Evolutionary conservation across 202 grass and related monocot genomes (phyloP), one percentile per base, ranked within the genome.

Genomic region (Panicum virgatum): DNA sequence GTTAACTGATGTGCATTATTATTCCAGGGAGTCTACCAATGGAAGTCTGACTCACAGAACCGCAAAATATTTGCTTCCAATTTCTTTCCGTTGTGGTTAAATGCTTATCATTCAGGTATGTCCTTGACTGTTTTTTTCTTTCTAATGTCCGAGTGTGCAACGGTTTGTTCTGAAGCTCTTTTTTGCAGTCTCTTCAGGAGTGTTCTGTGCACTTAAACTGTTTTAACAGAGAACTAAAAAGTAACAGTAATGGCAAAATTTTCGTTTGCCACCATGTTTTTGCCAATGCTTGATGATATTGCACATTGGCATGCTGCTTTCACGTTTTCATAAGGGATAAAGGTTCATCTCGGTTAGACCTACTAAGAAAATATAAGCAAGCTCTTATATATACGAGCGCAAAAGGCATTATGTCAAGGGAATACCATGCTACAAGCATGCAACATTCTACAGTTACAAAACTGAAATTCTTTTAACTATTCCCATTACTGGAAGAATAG

Each of bases 41-140:
- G 90, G 96, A 79, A 89, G 80, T 25, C 83, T 13, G 51, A 68
- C 40, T 82, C 84, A 48, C 96, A 98, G 34, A 98, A 90, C 52
- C 71, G 12, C 22, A 62, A 81, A 22, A 86, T 85, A n/a, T 98
- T 93, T 91, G 96, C 92, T 81, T 95, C 92, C 44, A 98, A 98
- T 78, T 98, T 95, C 48, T 5, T 94, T 51, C 96, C 92, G 18
- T 32, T 98, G 36, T 98, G 96, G 92, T 42, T 91, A 85, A 77
- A 87, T 69, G 85, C 90, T 74, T 73, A 81, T 82, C 42, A 78
- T 86, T 72, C 85, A 83, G 92, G 96, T 98, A 58, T 14, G 69
- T 52, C n/a, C 14, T 57, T 69, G 12, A 57, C 43, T 84, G n/a
- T n/a, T n/a, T 5, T 72, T 10, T 75, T 81, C 15, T 63, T 69